A percentile compares a stretch with the other conserved stretches of the same genome.
Conservation (phyloP, 768 basidiomycete species). For the Termitomyces sp. region DNA sequence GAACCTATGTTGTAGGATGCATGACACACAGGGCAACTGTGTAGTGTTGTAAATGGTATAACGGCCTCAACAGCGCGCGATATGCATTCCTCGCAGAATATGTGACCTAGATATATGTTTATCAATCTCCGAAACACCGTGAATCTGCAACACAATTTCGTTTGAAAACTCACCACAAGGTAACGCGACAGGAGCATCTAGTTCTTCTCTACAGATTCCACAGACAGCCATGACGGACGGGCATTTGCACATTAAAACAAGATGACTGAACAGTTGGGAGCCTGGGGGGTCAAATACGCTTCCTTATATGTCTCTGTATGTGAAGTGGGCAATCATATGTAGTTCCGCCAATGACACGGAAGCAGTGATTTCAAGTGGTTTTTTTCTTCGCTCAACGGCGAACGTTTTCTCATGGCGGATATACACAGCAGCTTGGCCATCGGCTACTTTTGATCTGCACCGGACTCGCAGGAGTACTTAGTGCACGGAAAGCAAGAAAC, state of each 20-base stretch:
- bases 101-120: conserved; percentile 41
- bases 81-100: conserved; percentile 63
- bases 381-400: background rate
- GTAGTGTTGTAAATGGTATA: conserved; percentile 41
- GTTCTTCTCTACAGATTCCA: conserved; percentile 55
- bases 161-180: conserved; percentile 53
- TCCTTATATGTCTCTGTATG: conserved; percentile 11
- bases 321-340: background rate
- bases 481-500: too few relatives aligned
- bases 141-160: background rate
- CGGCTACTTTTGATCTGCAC: background rate
- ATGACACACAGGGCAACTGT: conserved; percentile 58
- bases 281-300: background rate
- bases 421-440: background rate
- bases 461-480: background rate
- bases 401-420: background rate
- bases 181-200: conserved; percentile 53
- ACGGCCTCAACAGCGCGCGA: conserved; percentile 45
- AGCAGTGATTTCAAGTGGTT: background rate
- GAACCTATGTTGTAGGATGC: conserved; percentile 52
- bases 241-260: background rate
- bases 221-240: conserved; percentile 43
- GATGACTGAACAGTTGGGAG: background rate
- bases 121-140: conserved; percentile 2
- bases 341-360: background rate